These are phyloP conservation scores for Blastocystis sp. DNA, from an alignment of 352 stramenopile genomes.

Conservation along the genomic window DNA sequence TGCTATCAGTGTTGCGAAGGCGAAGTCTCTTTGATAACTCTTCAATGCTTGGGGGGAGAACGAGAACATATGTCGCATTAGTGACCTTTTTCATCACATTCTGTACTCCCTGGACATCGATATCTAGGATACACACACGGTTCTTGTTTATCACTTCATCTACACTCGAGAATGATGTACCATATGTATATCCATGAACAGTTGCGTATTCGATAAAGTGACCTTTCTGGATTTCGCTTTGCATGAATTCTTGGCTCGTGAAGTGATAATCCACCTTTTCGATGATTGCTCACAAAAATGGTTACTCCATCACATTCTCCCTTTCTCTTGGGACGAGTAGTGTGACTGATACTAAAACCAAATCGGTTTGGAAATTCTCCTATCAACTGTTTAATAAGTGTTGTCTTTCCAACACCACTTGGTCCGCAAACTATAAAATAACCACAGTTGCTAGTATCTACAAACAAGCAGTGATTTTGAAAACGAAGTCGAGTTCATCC, in stretches of 20 bases:
- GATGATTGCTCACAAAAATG: background rate
- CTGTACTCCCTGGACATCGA: conserved; percentile 81
- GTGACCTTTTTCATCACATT: conserved; percentile 69
- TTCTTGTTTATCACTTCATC: conserved; percentile 72
- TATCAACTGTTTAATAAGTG: conserved; percentile 78
- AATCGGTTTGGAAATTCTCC: conserved; percentile 75
- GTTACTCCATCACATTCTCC: conserved; percentile 12
- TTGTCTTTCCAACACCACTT: conserved; percentile 83
- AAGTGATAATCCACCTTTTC: conserved; percentile 79
- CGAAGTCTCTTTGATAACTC: conserved; percentile 79
- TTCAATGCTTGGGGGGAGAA: conserved; percentile 79
- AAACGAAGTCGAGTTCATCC: background rate
- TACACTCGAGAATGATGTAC: conserved; percentile 76
- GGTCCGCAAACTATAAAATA: conserved; percentile 76
- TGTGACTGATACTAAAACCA: conserved; percentile 83
- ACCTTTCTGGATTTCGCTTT: conserved; percentile 73
- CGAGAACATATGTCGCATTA: conserved; percentile 75
- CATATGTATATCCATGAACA: conserved; percentile 83
- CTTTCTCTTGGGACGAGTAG: conserved; percentile 69
- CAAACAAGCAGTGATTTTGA: conserved; percentile 25
- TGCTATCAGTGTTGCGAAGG: conserved; percentile 75
- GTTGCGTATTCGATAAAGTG: conserved; percentile 80
- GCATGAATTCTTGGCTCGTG: conserved; percentile 72
- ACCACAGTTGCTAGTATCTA: background rate
- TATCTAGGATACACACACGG: conserved; percentile 83